Percentiles rank a stretch among this genome's conserved stretches.
Evolutionary conservation across 495 filamentous ascomycete genomes (phyloP).

Genomic region (Lophiotrema nucula): DNA sequence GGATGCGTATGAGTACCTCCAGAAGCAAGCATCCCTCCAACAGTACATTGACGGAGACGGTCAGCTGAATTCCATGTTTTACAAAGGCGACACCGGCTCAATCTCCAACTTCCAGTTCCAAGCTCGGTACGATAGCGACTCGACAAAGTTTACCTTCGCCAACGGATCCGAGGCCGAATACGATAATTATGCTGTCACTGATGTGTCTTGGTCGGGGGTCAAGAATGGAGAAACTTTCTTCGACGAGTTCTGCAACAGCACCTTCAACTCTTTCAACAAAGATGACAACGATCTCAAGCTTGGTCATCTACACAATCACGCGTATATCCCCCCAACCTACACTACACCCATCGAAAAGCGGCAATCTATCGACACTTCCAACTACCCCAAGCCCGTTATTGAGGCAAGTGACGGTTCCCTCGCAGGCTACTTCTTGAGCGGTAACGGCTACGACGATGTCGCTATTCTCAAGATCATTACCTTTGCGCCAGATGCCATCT

Average conservation of each 20-base stretch:
- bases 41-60: slow-evolving; percentile 46
- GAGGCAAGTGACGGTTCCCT: slow-evolving; percentile 41
- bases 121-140: slow-evolving; percentile 34
- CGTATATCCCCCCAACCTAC: not conserved
- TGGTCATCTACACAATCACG: not conserved
- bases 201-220: slow-evolving; percentile 1
- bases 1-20: slow-evolving; percentile 38
- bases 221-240: slow-evolving; percentile 19
- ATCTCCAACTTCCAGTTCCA: slow-evolving; percentile 4
- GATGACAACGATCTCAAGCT: not conserved
- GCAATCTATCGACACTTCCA: slow-evolving; percentile 28
- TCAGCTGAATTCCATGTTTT: slow-evolving; percentile 48
- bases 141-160: slow-evolving; percentile 47
- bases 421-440: slow-evolving; percentile 23
- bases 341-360: slow-evolving; percentile 1
- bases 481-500: slow-evolving; percentile 10
- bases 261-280: not conserved
- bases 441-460: slow-evolving; percentile 19
- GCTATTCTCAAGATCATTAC: slow-evolving; percentile 27
- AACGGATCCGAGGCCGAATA: slow-evolving; percentile 42
- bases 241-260: slow-evolving; percentile 13
- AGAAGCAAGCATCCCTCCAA: slow-evolving; percentile 35
- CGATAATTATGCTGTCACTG: slow-evolving; percentile 43
- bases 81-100: slow-evolving; percentile 29
- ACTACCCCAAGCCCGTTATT: slow-evolving; percentile 51